A percentile compares a stretch with the other conserved stretches of the same genome.
Evolutionary conservation across 257 asterid genomes (phyloP).

Genomic region (Euphrasia confusa): DNA sequence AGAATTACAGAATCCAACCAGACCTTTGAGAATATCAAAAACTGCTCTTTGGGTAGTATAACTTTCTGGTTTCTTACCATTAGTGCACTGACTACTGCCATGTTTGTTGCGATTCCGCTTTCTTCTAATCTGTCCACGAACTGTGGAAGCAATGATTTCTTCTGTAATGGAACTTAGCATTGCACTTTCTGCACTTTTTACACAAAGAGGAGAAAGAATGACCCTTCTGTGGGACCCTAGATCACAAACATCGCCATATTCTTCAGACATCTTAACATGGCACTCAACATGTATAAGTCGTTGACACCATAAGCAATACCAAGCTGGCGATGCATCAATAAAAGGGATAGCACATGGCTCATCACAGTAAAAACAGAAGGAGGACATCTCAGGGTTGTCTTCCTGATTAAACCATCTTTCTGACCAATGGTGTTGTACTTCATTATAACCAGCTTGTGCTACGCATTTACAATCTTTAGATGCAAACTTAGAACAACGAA

Average conservation of each 20-base stretch:
- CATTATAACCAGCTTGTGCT: conserved; percentile 59
- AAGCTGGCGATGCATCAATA: conserved; percentile 76
- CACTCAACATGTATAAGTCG: conserved; percentile 74
- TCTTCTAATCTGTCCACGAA: conserved; percentile 52
- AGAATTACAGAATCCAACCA: conserved; percentile 39
- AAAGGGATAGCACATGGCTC: conserved; percentile 84
- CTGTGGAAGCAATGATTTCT: conserved; percentile 42
- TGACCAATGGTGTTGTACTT: conserved; percentile 81
- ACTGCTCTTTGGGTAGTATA: conserved; percentile 41
- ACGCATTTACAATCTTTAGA: conserved; percentile 78
- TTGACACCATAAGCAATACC: conserved; percentile 93
- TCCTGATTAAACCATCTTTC: conserved; percentile 77
- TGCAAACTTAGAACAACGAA: conserved; percentile 59
- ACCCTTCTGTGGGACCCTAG: conserved; percentile 71
- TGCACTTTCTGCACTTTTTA: conserved; percentile 54
- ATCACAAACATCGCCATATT: conserved; percentile 69
- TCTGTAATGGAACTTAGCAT: conserved; percentile 43
- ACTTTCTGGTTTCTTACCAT: conserved; percentile 43
- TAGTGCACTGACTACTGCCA: conserved; percentile 37
- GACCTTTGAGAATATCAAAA: conserved; percentile 47
- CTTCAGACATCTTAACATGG: conserved; percentile 78
- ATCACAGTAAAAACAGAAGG: conserved; percentile 72
- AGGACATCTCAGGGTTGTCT: conserved; percentile 76
- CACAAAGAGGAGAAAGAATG: conserved; percentile 78
- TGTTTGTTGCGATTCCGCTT: conserved; percentile 57